phyloP scores from a whole-genome alignment of 164 flowering plant genomes.

The Malania oleifera region DNA sequence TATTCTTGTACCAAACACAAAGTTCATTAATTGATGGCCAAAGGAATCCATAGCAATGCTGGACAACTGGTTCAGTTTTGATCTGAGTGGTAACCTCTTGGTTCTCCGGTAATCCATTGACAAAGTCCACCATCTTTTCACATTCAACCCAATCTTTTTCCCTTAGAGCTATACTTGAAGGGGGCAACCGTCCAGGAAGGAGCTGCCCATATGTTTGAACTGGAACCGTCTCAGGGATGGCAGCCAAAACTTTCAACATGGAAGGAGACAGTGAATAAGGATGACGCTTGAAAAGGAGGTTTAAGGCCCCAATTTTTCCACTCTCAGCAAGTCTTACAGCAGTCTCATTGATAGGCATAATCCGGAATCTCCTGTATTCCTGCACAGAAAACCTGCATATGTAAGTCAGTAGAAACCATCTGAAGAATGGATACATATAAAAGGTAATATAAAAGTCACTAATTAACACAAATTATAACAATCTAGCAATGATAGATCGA shows the following conservation, averaged over 20 bases:
- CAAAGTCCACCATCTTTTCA: constrained; percentile 47
- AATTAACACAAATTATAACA: too few species aligned
- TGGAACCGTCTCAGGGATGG: constrained; percentile 92
- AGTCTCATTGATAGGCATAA: constrained; percentile 57
- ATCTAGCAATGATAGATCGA: too few species aligned
- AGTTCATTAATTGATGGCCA: constrained; percentile 84
- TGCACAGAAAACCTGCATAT: constrained; percentile 72
- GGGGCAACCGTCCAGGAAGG: constrained; percentile 90
- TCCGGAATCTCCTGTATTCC: constrained; percentile 76
- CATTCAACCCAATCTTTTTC: constrained; percentile 97
- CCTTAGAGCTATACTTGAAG: constrained; percentile 50
- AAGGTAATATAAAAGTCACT: not conserved
- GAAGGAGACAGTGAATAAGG: constrained; percentile 70
- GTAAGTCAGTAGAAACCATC: constrained; percentile 26
- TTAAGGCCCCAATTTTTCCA: constrained; percentile 96
- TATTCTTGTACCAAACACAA: constrained; percentile 67
- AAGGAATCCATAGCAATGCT: constrained; percentile 40
- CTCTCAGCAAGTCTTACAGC: constrained; percentile 73
- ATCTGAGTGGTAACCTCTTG: constrained; percentile 27
- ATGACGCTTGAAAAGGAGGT: constrained; percentile 96
- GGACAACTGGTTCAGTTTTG: constrained; percentile 70
- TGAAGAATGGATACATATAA: not conserved
- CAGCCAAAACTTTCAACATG: constrained; percentile 65
- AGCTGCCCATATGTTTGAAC: constrained; percentile 84
- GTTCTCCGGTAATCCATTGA: constrained; percentile 32